Base-by-base conservation (phyloP, 2,329 filamentous ascomycete genomes). In the Ilyonectria mors-panacis region DNA sequence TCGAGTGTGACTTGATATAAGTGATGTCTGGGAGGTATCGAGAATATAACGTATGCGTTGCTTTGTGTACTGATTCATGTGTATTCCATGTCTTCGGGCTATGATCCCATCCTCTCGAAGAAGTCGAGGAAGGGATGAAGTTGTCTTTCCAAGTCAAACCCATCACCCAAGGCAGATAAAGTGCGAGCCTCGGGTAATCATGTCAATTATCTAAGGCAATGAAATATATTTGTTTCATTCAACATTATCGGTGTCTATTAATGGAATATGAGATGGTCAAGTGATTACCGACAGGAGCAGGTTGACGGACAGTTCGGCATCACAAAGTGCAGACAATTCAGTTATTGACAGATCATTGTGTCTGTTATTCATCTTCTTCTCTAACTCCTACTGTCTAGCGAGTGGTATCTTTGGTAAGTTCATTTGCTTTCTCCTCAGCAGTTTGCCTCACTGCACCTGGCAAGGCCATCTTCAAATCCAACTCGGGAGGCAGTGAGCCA, bases 331-430 rank as follows among this genome's bases (percentile, higher is more conserved):
- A 5, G 15, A n/a, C 39, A n/a, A 8, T 21, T 15, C 21, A 39
- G 23, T 15, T 21, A 37, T 54, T 70, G 69, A 69, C 70, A 72
- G 68, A 65, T 64, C 26, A 70, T 59, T 63, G 45, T 48, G 58
- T 70, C 63, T 75, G 67, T 73, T 73, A 66, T 68, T 72, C 73
- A 63, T 72, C 73, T 58, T 65, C 64, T 69, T 51, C 53, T 76
- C 67, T 75, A 77, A 73, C 72, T 70, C 76, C 76, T 76, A 68
- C 67, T 76, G 71, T 79, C 77, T 80, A 81, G 79, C 79, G 79
- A 81, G 80, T 78, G 79, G 77, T 77, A 79, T 80, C 78, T 79
- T 80, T 78, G 78, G 77, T 80, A 71, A 76, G 73, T 70, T 65
- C 58, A 67, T 26, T 68, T 68, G 68, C 62, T 62, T 66, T 59